Conservation (phyloP, 2,329 filamentous ascomycete genomes). For the Sporothrix sp. region DNA sequence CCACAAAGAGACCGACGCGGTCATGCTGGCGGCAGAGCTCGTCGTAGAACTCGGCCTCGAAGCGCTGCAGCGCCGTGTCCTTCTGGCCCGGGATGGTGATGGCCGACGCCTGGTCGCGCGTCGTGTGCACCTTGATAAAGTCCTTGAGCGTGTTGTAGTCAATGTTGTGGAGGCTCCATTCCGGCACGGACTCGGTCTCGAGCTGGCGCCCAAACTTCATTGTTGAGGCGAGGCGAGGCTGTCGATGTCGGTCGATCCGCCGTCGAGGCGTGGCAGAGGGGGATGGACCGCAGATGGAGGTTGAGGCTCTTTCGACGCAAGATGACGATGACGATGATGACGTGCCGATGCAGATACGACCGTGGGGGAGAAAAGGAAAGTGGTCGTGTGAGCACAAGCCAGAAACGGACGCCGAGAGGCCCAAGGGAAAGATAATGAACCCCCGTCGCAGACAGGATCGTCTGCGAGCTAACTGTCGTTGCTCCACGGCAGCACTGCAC, state of each 20-base stretch:
- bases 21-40: conserved; percentile 68
- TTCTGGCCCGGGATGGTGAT: conserved; percentile 65
- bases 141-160: conserved; percentile 84
- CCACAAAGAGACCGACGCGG: conserved; percentile 67
- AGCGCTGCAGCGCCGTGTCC: conserved; percentile 47
- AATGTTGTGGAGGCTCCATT: conserved; percentile 78
- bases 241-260: too few relatives aligned
- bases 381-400: conserved; percentile 14
- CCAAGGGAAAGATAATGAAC: background rate
- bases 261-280: too few relatives aligned
- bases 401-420: conserved; percentile 3
- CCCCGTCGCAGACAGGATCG: too few relatives aligned
- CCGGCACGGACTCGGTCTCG: conserved; percentile 65
- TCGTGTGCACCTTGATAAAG: conserved; percentile 72
- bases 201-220: conserved; percentile 76
- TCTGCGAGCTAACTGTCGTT: too few relatives aligned
- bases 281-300: too few relatives aligned
- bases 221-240: too few relatives aligned
- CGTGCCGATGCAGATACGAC: conserved; percentile 7
- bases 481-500: too few relatives aligned
- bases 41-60: conserved; percentile 61
- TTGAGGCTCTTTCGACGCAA: too few relatives aligned
- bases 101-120: conserved; percentile 56
- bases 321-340: background rate
- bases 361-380: conserved; percentile 3